Evolutionary conservation across 208 protist species (phyloP).

Genomic region (Crithidia mellificae): DNA sequence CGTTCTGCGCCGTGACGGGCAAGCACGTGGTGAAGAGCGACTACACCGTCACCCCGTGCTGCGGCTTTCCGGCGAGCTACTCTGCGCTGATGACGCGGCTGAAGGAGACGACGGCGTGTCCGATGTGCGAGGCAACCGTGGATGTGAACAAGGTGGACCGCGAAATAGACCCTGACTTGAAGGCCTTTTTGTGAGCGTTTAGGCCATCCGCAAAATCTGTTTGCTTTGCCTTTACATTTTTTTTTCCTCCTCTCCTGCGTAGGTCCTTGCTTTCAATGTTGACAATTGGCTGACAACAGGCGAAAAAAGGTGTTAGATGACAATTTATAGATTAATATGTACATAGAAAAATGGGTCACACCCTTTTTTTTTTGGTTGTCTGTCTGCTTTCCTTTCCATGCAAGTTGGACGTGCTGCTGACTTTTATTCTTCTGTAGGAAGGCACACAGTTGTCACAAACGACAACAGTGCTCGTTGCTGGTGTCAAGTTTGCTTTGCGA

Average conservation of each 20-base stretch:
- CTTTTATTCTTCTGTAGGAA: too few relatives aligned
- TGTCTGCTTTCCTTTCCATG: too few relatives aligned
- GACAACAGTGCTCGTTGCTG: too few relatives aligned
- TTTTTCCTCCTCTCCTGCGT: too few relatives aligned
- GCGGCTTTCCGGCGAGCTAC: conserved; percentile 91
- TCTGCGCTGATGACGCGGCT: conserved; percentile 72
- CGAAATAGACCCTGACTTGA: conserved; percentile 67
- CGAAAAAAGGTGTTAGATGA: background rate
- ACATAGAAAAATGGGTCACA: too few relatives aligned
- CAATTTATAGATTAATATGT: conserved; percentile 3
- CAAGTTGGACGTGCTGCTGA: too few relatives aligned
- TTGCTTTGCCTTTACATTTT: background rate
- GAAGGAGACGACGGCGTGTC: conserved; percentile 62
- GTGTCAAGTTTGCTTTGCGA: too few relatives aligned
- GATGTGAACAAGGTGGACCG: conserved; percentile 82
- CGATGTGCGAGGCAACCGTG: conserved; percentile 82
- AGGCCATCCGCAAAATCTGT: background rate
- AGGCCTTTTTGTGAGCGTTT: conserved; percentile 38
- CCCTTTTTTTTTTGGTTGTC: conserved; percentile 1
- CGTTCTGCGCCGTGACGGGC: conserved; percentile 95
- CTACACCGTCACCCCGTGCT: conserved; percentile 89
- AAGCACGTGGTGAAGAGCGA: conserved; percentile 91
- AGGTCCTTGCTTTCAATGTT: too few relatives aligned
- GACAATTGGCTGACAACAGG: too few relatives aligned
- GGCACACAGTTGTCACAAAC: too few relatives aligned